Evolutionary conservation across 2,329 filamentous ascomycete species (phyloP).

Genomic region (Pseudopithomyces maydicus): DNA sequence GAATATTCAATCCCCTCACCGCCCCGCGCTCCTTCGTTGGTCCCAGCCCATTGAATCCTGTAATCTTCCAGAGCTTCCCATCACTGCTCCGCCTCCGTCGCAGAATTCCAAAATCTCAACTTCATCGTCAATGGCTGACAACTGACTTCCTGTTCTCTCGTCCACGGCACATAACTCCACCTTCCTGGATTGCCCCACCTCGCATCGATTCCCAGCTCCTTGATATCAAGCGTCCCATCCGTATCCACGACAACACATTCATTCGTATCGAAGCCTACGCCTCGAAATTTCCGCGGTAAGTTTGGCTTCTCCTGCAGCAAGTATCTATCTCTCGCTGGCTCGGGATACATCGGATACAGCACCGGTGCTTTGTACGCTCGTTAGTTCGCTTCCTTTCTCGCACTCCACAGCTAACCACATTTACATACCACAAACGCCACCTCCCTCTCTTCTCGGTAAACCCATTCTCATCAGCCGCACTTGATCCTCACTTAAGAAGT

Average conservation of each 20-base stretch:
- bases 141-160: conserved; percentile 28
- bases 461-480: conserved; percentile 26
- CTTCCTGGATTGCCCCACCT: conserved; percentile 18
- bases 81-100: not conserved
- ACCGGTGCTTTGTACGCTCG: conserved; percentile 18
- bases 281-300: conserved; percentile 24
- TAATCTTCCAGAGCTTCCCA: not conserved
- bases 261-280: not conserved
- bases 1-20: no score
- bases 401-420: no score
- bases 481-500: conserved; percentile 29
- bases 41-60: no score
- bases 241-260: conserved; percentile 26
- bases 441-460: conserved; percentile 6
- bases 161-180: conserved; percentile 40
- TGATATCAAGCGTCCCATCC: conserved; percentile 20
- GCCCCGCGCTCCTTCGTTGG: no score
- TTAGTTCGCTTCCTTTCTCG: not conserved
- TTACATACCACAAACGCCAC: conserved; percentile 19
- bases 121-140: conserved; percentile 19
- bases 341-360: conserved; percentile 28
- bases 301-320: conserved; percentile 19
- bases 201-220: conserved; percentile 3
- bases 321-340: conserved; percentile 26
- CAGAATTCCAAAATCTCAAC: conserved; percentile 14